Evolutionary conservation across 106 monocot species (phyloP).

Genomic region (Ottelia alismoides): DNA sequence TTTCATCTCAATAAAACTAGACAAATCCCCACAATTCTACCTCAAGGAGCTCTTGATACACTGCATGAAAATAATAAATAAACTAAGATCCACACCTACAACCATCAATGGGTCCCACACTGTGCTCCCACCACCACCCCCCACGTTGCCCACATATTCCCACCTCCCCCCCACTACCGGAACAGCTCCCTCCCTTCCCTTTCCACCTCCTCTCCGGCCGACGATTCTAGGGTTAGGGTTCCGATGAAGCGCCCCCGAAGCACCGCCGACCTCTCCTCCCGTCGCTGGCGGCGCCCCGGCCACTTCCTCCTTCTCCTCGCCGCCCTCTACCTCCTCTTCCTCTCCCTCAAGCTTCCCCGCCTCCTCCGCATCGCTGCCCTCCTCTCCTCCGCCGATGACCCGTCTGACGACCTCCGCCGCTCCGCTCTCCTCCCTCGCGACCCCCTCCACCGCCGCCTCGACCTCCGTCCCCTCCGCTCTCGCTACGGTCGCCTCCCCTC

Average conservation of each 20-base stretch:
- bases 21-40: too few species aligned
- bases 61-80: too few species aligned
- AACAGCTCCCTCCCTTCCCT: too few species aligned
- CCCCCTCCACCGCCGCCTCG: conserved; percentile 10
- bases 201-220: too few species aligned
- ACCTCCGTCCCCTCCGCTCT: conserved; percentile 18
- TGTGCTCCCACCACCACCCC: too few species aligned
- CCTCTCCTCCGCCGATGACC: conserved; percentile 5
- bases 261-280: conserved; percentile 2
- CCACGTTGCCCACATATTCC: too few species aligned
- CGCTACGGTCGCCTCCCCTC: conserved; percentile 28
- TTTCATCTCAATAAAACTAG: too few species aligned
- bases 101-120: too few species aligned
- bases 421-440: neutral
- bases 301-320: conserved; percentile 26
- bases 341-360: conserved; percentile 33
- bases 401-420: neutral
- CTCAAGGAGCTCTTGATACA: too few species aligned
- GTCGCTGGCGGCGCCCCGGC: conserved; percentile 17
- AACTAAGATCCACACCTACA: too few species aligned
- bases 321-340: conserved; percentile 43
- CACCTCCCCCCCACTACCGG: too few species aligned
- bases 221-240: too few species aligned
- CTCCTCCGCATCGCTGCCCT: conserved; percentile 27
- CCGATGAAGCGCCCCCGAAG: conserved; percentile 17